These are phyloP conservation scores for Pleurotus sapidus DNA, from an alignment of 768 basidiomycete genomes.

Conservation along the genomic window DNA sequence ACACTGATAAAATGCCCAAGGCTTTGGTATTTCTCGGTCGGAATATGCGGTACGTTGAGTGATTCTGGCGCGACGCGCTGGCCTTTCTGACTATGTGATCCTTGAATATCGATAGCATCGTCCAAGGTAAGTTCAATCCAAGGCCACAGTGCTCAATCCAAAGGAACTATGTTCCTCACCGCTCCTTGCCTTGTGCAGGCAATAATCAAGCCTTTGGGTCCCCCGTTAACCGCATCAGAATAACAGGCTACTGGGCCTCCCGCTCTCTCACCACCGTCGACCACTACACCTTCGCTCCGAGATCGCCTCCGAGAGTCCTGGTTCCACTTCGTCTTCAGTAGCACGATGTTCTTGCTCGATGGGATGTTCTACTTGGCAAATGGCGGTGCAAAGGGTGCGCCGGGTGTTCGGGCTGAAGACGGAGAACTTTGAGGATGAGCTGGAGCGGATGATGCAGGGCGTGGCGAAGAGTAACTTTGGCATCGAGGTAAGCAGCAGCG, in stretches of 20 bases:
- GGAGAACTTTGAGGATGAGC: conserved; percentile 75
- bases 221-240: conserved; percentile 88
- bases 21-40: conserved; percentile 71
- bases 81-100: too few relatives aligned
- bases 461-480: conserved; percentile 82
- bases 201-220: conserved; percentile 85
- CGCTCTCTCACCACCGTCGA: conserved; percentile 49
- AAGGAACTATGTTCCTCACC: neutral
- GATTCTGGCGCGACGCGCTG: too few relatives aligned
- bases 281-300: conserved; percentile 37
- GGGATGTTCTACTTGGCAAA: conserved; percentile 63
- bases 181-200: conserved; percentile 31
- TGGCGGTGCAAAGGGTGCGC: conserved; percentile 48
- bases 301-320: conserved; percentile 50
- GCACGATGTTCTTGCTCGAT: conserved; percentile 68
- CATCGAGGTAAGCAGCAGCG: conserved; percentile 60
- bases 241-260: conserved; percentile 83
- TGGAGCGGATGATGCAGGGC: conserved; percentile 70
- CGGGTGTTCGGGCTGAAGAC: conserved; percentile 34
- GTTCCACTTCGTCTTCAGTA: conserved; percentile 60
- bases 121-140: conserved; percentile 33
- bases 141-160: too few relatives aligned
- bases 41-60: conserved; percentile 58
- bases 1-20: conserved; percentile 80
- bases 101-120: conserved; percentile 29